Base-by-base conservation (phyloP, 306 rosid species). In the Cucurbita ficifolia region DNA sequence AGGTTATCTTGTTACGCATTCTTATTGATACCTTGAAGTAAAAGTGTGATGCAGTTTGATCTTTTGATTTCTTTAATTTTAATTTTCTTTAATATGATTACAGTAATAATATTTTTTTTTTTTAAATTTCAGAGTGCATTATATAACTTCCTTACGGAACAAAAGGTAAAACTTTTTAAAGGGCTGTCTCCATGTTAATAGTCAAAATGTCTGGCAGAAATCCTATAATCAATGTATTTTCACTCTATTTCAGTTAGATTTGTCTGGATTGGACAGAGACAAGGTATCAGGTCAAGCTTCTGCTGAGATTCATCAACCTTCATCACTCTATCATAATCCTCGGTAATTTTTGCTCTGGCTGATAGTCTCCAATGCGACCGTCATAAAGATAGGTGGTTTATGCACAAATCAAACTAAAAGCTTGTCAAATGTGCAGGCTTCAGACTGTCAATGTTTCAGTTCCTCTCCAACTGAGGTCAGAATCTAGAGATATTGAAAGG, bases 281-380 rank as follows among this genome's bases (percentile, higher is more conserved):
- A 87, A 87, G 81, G 58, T 94, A 57, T 91, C 99, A 4, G 99
- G 99, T 70, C 95, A 94, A 85, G 85, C 88, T 79, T 83, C 90
- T 39, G 87, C 91, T 53, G 79, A 54, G 79, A 83, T 85, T 80
- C 75, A 12, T 33, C 18, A 81, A 79, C 83, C 79, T 77, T 81
- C 81, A 81, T 58, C 69, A 13, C 64, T 65, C 19, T 70, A 72
- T 79, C 79, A 65, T 79, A 82, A 70, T 74, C 22, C 84, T 75
- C 29, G 91, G 99, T 91, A 83, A 69, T 78, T 54, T 72, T 78
- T 72, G 19, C 53, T 64, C 68, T 78, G 38, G 54, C 33, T 45
- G 53, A 51, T 43, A 69, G 18, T 72, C 7, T 74, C 69, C 68
- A 52, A 61, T 57, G 11, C 46, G 50, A 62, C 16, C 79, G 58